phyloP scores from a whole-genome alignment of 108 stramenopile genomes.

The Pseudonitzschia multiseries region DNA sequence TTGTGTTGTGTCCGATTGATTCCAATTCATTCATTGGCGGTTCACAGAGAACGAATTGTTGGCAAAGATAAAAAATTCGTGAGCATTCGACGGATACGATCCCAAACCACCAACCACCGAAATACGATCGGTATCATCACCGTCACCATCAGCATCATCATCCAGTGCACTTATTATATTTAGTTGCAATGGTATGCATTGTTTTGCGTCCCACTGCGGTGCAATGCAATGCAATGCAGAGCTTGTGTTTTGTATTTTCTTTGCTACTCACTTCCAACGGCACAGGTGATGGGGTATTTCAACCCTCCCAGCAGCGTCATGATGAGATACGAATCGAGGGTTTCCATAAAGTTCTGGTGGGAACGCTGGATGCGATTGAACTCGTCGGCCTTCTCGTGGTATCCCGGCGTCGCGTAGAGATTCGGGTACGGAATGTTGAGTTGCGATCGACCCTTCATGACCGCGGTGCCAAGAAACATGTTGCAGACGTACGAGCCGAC shows the following conservation, averaged over 20 bases:
- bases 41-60: no score
- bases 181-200: no score
- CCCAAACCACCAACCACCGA: no score
- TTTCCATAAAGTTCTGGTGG: slow-evolving; percentile 76
- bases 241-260: no score
- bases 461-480: slow-evolving; percentile 38
- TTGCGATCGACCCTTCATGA: slow-evolving; percentile 73
- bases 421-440: slow-evolving; percentile 79
- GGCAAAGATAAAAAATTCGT: no score
- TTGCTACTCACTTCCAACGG: slow-evolving; percentile 27
- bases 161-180: no score
- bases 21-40: no score
- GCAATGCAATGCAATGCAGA: neutral
- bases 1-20: no score
- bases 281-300: slow-evolving; percentile 60
- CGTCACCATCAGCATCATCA: no score
- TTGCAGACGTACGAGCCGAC: slow-evolving; percentile 45
- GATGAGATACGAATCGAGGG: slow-evolving; percentile 33
- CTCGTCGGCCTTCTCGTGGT: slow-evolving; percentile 77
- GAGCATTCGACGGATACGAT: no score
- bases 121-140: no score
- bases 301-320: slow-evolving; percentile 79
- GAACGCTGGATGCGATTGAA: slow-evolving; percentile 93
- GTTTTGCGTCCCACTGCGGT: neutral
- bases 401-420: slow-evolving; percentile 74